Evolutionary conservation across 331 rosid species (phyloP), one percentile per base, ranked within the genome.

Genomic region (Saraca asoca): DNA sequence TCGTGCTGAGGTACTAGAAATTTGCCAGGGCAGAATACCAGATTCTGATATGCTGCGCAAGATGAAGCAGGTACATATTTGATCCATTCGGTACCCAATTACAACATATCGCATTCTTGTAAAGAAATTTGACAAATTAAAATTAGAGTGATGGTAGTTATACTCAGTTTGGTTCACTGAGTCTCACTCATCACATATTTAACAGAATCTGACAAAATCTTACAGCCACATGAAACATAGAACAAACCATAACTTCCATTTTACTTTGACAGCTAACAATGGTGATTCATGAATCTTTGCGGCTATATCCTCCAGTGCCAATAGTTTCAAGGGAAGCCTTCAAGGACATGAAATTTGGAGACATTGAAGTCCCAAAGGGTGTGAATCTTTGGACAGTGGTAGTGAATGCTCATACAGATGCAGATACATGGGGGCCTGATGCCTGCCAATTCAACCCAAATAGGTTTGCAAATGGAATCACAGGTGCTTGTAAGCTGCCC

Each of bases 201-300:
- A 24, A 24, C 31, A 24, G 2, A 24, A 24, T 24, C 31, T 24
- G 3, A 24, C 31, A 1, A 24, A 24, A 39, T 39, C 43, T 39
- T 39, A 39, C 6, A 39, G 0, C 10, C 2, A 1, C 31, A 24
- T 24, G 31, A 24, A 24, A 56, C 44, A 57, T 33, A 19, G n/a
- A 33, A 33, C 53, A 7, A 29, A 38, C 43, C 54, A 24, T 14
- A 11, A 71, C 42, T 39, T 61, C 15, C 12, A 42, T 29, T 71
- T 45, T 12, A 12, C 19, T 15, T 7, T 18, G 74, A 71, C 79
- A 78, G 79, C 63, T 82, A 9, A 75, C 75, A 18, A 71, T 75
- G 87, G 77, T 79, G 80, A 75, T 79, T 64, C 72, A 82, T 9
- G 87, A 79, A 64, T 6, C 79, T 2, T 12, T 79, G 73, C 74